A percentile compares a stretch with the other conserved stretches of the same genome.
These are phyloP conservation scores for Sugiyamaella americana DNA, from an alignment of 805 yeast genomes.

Conservation along the genomic window DNA sequence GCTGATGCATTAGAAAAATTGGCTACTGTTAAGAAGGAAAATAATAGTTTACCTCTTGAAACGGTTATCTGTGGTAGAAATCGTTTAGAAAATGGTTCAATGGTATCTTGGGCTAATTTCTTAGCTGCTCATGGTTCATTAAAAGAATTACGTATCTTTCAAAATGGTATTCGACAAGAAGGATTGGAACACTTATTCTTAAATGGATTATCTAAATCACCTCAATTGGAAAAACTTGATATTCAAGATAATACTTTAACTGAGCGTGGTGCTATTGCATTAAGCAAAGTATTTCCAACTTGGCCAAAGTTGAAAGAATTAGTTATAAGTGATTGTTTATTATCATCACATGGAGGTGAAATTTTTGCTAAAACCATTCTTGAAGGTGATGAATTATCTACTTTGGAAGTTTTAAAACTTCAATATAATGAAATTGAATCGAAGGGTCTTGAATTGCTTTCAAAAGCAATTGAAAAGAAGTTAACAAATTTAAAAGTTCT, in stretches of 20 bases:
- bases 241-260: constrained; percentile 96
- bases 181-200: constrained; percentile 73
- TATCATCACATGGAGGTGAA: constrained; percentile 73
- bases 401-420: constrained; percentile 56
- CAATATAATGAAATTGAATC: constrained; percentile 85
- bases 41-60: constrained; percentile 47
- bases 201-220: constrained; percentile 63
- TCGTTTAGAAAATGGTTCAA: constrained; percentile 92
- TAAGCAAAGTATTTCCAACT: constrained; percentile 51
- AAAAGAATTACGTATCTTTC: constrained; percentile 74
- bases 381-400: constrained; percentile 27
- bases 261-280: constrained; percentile 51
- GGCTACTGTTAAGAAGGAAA: constrained; percentile 53
- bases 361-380: constrained; percentile 38
- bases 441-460: constrained; percentile 54
- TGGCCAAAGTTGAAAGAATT: constrained; percentile 74
- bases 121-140: constrained; percentile 72
- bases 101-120: constrained; percentile 77
- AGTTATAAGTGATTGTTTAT: constrained; percentile 81
- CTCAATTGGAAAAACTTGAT: constrained; percentile 62
- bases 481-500: constrained; percentile 57
- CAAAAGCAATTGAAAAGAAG: constrained; percentile 45
- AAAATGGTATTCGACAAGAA: constrained; percentile 94
- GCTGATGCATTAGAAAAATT: constrained; percentile 78
- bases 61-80: constrained; percentile 96